Percentiles rank a stretch among this genome's conserved stretches.
These are phyloP conservation scores for Zymoseptoria pseudotritici DNA, from an alignment of 2,329 filamentous ascomycete species.

Conservation along the genomic window DNA sequence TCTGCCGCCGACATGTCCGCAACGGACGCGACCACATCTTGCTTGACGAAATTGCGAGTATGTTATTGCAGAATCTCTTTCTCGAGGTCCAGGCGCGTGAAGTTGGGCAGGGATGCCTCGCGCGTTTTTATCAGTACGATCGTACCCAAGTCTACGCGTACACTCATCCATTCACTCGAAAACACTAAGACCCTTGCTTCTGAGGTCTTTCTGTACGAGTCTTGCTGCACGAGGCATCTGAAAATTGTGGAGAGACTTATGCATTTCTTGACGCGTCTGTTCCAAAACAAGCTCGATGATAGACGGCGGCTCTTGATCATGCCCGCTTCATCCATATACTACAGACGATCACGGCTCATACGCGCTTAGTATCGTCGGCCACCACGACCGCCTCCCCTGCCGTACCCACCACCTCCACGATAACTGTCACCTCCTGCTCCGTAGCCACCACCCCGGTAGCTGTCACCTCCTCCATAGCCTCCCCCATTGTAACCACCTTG, in stretches of 20 bases:
- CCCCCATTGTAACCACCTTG: slow-evolving; percentile 13
- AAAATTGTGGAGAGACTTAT: not conserved
- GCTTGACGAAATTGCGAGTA: not conserved
- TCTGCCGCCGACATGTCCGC: slow-evolving; percentile 2
- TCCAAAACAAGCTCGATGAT: not conserved
- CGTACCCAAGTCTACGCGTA: not conserved
- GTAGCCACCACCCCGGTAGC: slow-evolving; percentile 7
- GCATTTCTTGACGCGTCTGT: not conserved
- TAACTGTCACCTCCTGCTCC: slow-evolving; percentile 3
- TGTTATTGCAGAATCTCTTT: not conserved
- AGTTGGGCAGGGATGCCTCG: not conserved
- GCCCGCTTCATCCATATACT: not conserved
- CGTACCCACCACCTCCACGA: not conserved
- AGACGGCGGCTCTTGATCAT: not conserved
- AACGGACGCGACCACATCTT: slow-evolving; percentile 11
- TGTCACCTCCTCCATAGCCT: slow-evolving; percentile 15
- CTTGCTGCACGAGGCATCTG: no score
- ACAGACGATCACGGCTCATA: not conserved
- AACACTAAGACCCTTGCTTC: not conserved
- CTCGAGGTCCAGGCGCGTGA: not conserved
- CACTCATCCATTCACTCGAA: not conserved
- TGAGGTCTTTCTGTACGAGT: no score
- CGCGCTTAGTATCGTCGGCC: slow-evolving; percentile 7
- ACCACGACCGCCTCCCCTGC: slow-evolving; percentile 13
- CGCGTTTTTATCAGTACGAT: not conserved